These are phyloP conservation scores for Cytauxzoon felis DNA, from an alignment of 169 alveolate species.

Conservation along the genomic window DNA sequence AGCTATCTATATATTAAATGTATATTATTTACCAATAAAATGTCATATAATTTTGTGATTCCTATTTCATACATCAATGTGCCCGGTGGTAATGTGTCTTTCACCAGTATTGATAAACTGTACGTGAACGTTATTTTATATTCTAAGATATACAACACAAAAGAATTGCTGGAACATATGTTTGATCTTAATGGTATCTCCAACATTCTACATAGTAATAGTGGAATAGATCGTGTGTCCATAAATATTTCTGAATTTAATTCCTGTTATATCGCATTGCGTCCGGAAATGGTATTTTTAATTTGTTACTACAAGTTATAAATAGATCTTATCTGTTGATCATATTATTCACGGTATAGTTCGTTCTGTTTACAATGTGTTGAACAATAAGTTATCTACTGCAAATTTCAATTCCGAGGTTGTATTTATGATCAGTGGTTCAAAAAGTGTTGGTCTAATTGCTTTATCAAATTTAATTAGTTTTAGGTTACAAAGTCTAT, in stretches of 20 bases:
- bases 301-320: not conserved
- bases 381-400: constrained; percentile 34
- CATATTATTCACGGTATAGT: constrained; percentile 38
- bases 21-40: not conserved
- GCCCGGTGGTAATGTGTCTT: not conserved
- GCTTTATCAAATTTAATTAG: not conserved
- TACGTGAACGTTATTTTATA: constrained; percentile 38
- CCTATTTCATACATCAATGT: too few relatives aligned
- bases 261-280: constrained; percentile 11
- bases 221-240: not conserved
- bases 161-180: constrained; percentile 23
- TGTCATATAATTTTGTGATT: too few relatives aligned
- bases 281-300: constrained; percentile 43
- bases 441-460: constrained; percentile 33
- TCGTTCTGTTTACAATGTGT: constrained; percentile 48
- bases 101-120: constrained; percentile 8
- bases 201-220: not conserved
- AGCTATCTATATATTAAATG: not conserved
- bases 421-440: constrained; percentile 52
- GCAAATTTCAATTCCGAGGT: constrained; percentile 44
- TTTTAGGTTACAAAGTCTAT: constrained; percentile 47
- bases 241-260: constrained; percentile 25
- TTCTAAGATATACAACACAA: constrained; percentile 22
- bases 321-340: constrained; percentile 33
- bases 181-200: constrained; percentile 18